Evolutionary conservation across 352 stramenopile species (phyloP).

Genomic region (Pythium dissotocum): DNA sequence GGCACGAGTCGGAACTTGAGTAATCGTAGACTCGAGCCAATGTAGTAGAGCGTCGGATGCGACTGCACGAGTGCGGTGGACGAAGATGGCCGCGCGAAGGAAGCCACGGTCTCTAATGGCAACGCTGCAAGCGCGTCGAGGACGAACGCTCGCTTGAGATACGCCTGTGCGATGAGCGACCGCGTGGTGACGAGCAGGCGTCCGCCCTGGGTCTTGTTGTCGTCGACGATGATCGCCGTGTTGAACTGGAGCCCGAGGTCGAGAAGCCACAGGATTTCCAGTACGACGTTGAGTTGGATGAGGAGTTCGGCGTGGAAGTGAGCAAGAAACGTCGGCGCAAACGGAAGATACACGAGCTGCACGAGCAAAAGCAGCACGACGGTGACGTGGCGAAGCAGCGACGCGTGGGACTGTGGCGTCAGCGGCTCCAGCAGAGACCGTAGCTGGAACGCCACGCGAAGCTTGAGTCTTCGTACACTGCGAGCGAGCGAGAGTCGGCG

Average conservation of each 20-base stretch:
- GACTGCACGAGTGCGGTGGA: not conserved
- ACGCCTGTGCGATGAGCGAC: not conserved
- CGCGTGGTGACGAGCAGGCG: not conserved
- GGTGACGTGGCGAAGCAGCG: not conserved
- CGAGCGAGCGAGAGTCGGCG: not conserved
- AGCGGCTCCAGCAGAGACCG: constrained; percentile 3
- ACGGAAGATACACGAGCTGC: constrained; percentile 13
- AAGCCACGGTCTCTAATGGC: constrained; percentile 8
- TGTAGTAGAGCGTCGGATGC: constrained; percentile 5
- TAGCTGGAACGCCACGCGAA: not conserved
- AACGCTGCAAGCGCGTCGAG: constrained; percentile 6
- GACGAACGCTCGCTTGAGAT: not conserved
- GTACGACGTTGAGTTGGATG: constrained; percentile 2
- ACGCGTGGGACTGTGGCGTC: not conserved
- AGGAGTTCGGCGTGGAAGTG: not conserved
- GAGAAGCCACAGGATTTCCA: constrained; percentile 11
- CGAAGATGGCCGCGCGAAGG: not conserved
- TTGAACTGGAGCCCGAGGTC: constrained; percentile 13
- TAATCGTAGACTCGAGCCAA: constrained; percentile 7
- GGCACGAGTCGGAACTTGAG: constrained; percentile 7
- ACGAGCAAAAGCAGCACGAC: constrained; percentile 4
- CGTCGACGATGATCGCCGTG: constrained; percentile 2
- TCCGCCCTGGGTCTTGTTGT: not conserved
- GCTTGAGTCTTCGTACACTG: not conserved
- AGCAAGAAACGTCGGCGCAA: constrained; percentile 5